Evolutionary conservation across 106 monocot species (phyloP).

Genomic region (Chionographis japonica): DNA sequence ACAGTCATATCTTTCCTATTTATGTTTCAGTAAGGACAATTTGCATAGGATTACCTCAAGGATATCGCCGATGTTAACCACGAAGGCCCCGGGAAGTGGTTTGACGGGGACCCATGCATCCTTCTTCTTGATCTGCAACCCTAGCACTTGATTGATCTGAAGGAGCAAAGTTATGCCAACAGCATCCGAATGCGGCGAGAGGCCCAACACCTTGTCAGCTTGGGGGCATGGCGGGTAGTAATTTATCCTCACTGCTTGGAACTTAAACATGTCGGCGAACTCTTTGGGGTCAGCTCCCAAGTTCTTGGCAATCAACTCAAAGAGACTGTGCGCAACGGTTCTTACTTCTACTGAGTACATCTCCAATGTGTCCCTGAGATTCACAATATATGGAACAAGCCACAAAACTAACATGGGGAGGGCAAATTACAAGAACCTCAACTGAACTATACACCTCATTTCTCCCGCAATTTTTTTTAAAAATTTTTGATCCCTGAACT

Average conservation of each 20-base stretch:
- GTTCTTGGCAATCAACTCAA: conserved; percentile 23
- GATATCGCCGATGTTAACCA: conserved; percentile 49
- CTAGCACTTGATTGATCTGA: conserved; percentile 37
- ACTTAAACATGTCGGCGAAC: not conserved
- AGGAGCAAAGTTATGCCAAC: conserved; percentile 31
- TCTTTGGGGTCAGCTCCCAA: conserved; percentile 21
- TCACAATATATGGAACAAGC: too few relatives aligned
- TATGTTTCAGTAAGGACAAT: too few relatives aligned
- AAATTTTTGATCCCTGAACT: too few relatives aligned
- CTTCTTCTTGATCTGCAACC: conserved; percentile 42
- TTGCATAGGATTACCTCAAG: conserved; percentile 29
- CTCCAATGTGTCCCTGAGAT: conserved; percentile 27
- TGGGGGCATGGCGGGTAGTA: conserved; percentile 50
- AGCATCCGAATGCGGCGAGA: conserved; percentile 48
- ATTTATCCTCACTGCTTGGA: conserved; percentile 43
- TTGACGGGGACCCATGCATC: conserved; percentile 35
- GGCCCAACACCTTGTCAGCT: conserved; percentile 34
- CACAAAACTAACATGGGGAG: too few relatives aligned
- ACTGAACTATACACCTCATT: too few relatives aligned
- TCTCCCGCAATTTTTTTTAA: too few relatives aligned
- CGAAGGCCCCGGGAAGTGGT: conserved; percentile 26
- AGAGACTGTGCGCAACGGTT: conserved; percentile 1
- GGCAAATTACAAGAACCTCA: too few relatives aligned
- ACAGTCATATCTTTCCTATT: too few relatives aligned
- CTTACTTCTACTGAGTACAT: conserved; percentile 22